Percentiles rank a stretch among this genome's conserved stretches.
Evolutionary conservation across 2,329 filamentous ascomycete species (phyloP).

Genomic region (Penicillium sp.): DNA sequence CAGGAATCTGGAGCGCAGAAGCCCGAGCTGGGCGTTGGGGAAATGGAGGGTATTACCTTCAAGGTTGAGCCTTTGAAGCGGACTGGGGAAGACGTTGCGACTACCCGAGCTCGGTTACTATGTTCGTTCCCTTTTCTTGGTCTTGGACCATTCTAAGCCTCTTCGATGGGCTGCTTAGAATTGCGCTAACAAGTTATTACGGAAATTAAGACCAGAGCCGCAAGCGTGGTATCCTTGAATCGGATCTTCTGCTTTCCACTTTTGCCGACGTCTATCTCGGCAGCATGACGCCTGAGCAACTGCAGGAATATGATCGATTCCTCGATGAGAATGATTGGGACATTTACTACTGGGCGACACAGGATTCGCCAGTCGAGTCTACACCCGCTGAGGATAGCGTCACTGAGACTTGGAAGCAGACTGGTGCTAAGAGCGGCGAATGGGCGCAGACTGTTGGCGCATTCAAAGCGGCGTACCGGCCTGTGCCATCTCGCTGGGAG

Average conservation of each 20-base stretch:
- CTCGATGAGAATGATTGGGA: conserved; percentile 99
- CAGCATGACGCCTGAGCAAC: conserved; percentile 65
- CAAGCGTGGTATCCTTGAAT: conserved; percentile 92
- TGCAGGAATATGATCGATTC: conserved; percentile 82
- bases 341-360: conserved; percentile 99
- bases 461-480: conserved; percentile 87
- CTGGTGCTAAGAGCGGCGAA: conserved; percentile 61
- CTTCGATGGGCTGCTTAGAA: background rate
- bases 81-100: conserved; percentile 73
- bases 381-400: conserved; percentile 28
- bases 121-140: conserved; percentile 38
- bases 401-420: conserved; percentile 47
- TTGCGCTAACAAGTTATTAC: background rate
- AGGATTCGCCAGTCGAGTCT: conserved; percentile 54
- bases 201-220: conserved; percentile 76
- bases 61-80: conserved; percentile 84
- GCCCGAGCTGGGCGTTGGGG: conserved; percentile 71
- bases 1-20: conserved; percentile 50
- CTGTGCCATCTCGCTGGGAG: conserved; percentile 79
- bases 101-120: conserved; percentile 80
- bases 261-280: conserved; percentile 77
- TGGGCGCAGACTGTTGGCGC: conserved; percentile 96
- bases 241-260: conserved; percentile 90
- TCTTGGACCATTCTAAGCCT: background rate
- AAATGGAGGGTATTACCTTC: conserved; percentile 81